Base-by-base conservation (phyloP, 2,329 filamentous ascomycete species). In the Elsinoe batatas region DNA sequence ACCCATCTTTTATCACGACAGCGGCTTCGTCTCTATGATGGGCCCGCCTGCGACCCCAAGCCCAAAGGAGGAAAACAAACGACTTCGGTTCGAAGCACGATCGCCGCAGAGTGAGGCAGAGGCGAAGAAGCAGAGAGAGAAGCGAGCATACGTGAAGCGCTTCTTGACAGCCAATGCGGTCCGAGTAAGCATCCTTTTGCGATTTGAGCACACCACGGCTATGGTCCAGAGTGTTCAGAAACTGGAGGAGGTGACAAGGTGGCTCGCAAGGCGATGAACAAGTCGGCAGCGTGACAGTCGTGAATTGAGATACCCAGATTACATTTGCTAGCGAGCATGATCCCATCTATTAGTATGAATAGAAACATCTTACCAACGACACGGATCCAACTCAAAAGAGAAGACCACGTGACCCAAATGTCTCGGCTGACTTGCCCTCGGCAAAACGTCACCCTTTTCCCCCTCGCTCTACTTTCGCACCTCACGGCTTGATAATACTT, bases 131-230 rank as follows among this genome's bases (percentile, higher is more conserved):
- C 47, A 51, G 33, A 37, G n/a, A 15, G 47, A 51, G 33, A 51
- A 37, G 47, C n/a, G 47, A 17, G 47, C 32, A n/a, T 51, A 51
- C 17, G 35, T 51, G 5, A 51, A 51, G 47, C 30, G 47, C 38
- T 68, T 61, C 60, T 53, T 69, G 20, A 63, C 64, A 12, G 66
- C 67, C 5, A 58, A 67, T 18, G 62, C 62, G 3, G 61, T 68
- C 6, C 58, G 67, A 13, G 65, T 64, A 51, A 63, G 59, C 13
- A 64, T 67, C 22, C 26, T 66, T 33, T 54, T 68, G 38, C 61
- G 63, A 15, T 68, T 68, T 54, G 63, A 67, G 56, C 62, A 65
- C 44, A 63, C 64, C 4, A 53, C 54, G 13, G 61, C 62, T 1
- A 57, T 67, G n/a, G 44, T 67, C 40, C 60, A 58, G 46, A 65